Base-by-base conservation (phyloP, 495 filamentous ascomycete genomes). In the Xylona heveae region DNA sequence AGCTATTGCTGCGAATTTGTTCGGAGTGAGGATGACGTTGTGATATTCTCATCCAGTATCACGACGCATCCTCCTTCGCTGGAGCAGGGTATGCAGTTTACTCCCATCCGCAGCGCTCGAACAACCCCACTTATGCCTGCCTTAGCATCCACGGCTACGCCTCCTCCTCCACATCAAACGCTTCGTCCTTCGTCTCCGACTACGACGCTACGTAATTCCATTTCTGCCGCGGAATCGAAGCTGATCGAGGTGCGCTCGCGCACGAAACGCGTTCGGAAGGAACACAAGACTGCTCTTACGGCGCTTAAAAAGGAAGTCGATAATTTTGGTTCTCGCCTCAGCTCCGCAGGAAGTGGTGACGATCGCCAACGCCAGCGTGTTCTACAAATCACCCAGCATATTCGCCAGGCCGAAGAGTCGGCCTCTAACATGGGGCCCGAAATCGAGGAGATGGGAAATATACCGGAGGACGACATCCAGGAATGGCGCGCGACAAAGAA, bases 1-100 rank as follows among this genome's bases (percentile, higher is more conserved):
- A 83, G 71, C 42, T 94, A 91, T 50, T 68, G 69, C 35, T 82
- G 72, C 47, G 78, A 85, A 44, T 84, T 92, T 45, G 60, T 90
- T 38, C 71, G 74, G 39, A 74, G 68, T 35, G 63, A 67, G 45
- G 80, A 72, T 35, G 66, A 72, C 29, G 61, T 71, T 42, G 62
- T 80, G 38, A 61, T 93, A 21, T 84, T 74, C 47, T 71, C 66
- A 22, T 72, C 74, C 18, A 81, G 68, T 54, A 67, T 92, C 45
- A 76, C 79, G 51, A 92, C 83, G 13, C 66, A 74, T 40, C 66
- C 76, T 14, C 70, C 71, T 41, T 67, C 66, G 35, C 61, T 68
- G 33, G 78, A 82, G 41, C 64, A 62, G 57, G 57, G 66, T 65
- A 48, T 53, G 50, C 3, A 2, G 6, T 27, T 8, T 14, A 6